Evolutionary conservation across 192 early-diverging fungal species (phyloP).

Genomic region (Spinellus fusiger): DNA sequence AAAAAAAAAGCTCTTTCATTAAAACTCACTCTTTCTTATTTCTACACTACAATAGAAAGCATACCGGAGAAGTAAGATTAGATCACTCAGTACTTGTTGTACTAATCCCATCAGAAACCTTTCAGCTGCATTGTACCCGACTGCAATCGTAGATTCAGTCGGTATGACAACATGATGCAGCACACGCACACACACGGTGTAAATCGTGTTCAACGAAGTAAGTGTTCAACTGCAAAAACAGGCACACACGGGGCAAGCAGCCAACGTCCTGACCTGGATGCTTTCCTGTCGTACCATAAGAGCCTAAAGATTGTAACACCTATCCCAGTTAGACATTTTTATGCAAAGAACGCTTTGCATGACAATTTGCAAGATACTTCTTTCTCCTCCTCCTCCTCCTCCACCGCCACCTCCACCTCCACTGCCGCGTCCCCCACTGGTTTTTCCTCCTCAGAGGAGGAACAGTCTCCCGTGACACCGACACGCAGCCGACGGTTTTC

Average conservation of each 20-base stretch:
- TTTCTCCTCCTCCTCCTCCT: background rate
- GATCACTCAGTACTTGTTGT: background rate
- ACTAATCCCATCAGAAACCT: slow-evolving; percentile 48
- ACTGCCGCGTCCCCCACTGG: background rate
- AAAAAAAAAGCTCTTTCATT: background rate
- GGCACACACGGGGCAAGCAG: background rate
- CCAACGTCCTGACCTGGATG: background rate
- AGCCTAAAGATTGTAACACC: too few species aligned
- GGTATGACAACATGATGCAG: slow-evolving; percentile 82
- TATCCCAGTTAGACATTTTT: too few species aligned
- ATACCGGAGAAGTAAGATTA: slow-evolving; percentile 33
- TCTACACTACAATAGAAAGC: slow-evolving; percentile 15
- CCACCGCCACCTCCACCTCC: slow-evolving; percentile 1
- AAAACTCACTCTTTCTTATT: background rate
- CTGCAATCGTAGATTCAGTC: slow-evolving; percentile 62
- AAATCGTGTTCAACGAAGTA: slow-evolving; percentile 3
- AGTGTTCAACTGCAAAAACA: background rate
- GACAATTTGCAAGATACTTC: background rate
- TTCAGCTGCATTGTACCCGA: slow-evolving; percentile 63
- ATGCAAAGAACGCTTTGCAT: background rate
- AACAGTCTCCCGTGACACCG: background rate
- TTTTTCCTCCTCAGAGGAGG: background rate
- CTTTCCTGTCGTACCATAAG: too few species aligned
- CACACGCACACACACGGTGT: slow-evolving; percentile 66
- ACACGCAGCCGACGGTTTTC: slow-evolving; percentile 12